Percentiles rank a stretch among this genome's conserved stretches.
Evolutionary conservation across 768 basidiomycete species (phyloP).

Genomic region (Auriscalpium vulgare): DNA sequence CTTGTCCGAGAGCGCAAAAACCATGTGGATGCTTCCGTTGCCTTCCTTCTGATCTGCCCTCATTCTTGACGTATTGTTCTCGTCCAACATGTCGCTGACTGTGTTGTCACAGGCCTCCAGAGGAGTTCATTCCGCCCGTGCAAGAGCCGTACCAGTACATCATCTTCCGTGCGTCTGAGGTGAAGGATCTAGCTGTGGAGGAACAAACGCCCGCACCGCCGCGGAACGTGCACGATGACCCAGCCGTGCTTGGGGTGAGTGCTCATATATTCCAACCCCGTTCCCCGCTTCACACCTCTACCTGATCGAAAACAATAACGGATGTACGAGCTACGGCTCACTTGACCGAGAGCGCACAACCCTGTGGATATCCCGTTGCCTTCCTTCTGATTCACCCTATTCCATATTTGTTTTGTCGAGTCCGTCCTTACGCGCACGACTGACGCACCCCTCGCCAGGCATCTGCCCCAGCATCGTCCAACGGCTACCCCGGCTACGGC

Average conservation of each 20-base stretch:
- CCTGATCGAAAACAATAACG: conserved; percentile 36
- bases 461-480: conserved; percentile 34
- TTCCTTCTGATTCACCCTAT: conserved; percentile 40
- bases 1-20: conserved; percentile 36
- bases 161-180: conserved; percentile 85
- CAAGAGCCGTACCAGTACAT: conserved; percentile 84
- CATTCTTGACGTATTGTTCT: background rate
- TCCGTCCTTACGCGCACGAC: background rate
- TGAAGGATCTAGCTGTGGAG: conserved; percentile 84
- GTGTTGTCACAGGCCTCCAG: conserved; percentile 41
- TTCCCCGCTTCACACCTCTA: conserved; percentile 1
- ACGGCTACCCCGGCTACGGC: conserved; percentile 16
- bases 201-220: conserved; percentile 36
- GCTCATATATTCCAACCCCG: conserved; percentile 12
- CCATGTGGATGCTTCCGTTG: conserved; percentile 56
- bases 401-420: conserved; percentile 2
- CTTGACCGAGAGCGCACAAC: conserved; percentile 38
- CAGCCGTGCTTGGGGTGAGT: conserved; percentile 75
- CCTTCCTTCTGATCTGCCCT: conserved; percentile 47
- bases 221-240: conserved; percentile 73
- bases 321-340: conserved; percentile 34
- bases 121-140: conserved; percentile 77
- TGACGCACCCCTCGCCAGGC: conserved; percentile 28
- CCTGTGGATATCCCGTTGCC: conserved; percentile 55
- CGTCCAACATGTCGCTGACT: conserved; percentile 20